These are phyloP conservation scores for Claviceps fusiformis DNA, from an alignment of 2,329 filamentous ascomycete genomes.

Conservation along the genomic window DNA sequence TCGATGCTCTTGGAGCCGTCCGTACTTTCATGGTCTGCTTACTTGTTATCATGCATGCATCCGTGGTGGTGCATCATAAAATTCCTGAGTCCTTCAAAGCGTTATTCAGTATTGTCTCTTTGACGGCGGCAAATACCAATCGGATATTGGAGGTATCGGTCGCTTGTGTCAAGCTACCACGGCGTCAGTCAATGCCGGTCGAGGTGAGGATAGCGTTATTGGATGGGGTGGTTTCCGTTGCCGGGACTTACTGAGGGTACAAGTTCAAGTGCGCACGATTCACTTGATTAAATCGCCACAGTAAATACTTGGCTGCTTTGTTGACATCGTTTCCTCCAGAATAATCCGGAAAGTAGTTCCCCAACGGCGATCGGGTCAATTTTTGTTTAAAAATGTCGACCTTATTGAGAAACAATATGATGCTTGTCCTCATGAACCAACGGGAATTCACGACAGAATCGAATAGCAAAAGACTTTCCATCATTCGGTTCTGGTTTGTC, in stretches of 20 bases:
- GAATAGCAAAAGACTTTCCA: conserved; percentile 92
- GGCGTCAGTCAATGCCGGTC: not conserved
- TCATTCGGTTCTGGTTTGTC: conserved; percentile 81
- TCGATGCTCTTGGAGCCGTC: conserved; percentile 11
- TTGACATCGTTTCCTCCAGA: conserved; percentile 96
- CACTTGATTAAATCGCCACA: conserved; percentile 98
- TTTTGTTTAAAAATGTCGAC: conserved; percentile 97
- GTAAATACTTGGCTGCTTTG: conserved; percentile 89
- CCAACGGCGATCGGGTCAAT: conserved; percentile 73
- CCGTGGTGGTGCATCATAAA: conserved; percentile 40
- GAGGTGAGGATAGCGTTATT: not conserved
- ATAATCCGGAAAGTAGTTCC: conserved; percentile 96
- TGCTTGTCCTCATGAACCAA: conserved; percentile 98
- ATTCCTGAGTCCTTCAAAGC: conserved; percentile 97
- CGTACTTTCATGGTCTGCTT: conserved; percentile 2
- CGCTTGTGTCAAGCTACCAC: conserved; percentile 77
- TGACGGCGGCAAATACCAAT: conserved; percentile 93
- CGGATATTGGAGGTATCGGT: conserved; percentile 98
- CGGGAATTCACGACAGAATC: conserved; percentile 97
- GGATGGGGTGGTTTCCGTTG: no score
- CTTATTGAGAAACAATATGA: conserved; percentile 97
- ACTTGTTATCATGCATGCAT: conserved; percentile 8
- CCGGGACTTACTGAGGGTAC: conserved; percentile 76
- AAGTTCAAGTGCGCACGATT: conserved; percentile 92
- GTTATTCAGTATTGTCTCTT: conserved; percentile 97